Base-by-base conservation (phyloP, 257 asterid species). In the Solanum virginianum region DNA sequence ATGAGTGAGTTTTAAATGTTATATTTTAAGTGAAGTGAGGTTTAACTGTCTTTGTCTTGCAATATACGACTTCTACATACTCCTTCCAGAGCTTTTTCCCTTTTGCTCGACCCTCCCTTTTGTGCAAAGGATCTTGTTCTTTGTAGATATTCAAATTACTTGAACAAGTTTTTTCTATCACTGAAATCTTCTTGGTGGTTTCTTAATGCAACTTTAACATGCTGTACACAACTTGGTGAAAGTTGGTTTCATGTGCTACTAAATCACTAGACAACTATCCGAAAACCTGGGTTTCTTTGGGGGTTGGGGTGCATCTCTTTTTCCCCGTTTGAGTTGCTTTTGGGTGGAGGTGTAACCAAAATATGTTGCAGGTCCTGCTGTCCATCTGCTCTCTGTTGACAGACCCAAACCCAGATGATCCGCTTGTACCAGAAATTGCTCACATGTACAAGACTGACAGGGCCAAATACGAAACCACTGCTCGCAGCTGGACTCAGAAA, bases 401-500 rank as follows among this genome's bases (percentile, higher is more conserved):
- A 47, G 98, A 94, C 87, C 98, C 98, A 24, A 94, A 94, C 84
- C 98, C 98, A 0, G 97, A 94, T 85, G 98, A 94, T 87, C 98
- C 98, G 41, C 91, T 94, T 9, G 95, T 94, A 57, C 98, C 98
- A 14, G 98, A 94, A 80, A 94, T 94, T 51, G 98, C 97, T 74
- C 98, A 94, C 79, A 94, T 94, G 98, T 94, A 92, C 88, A 94
- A 94, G 91, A 92, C 94, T 8, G 97, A 93, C 87, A 87, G 94
- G 85, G 71, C 94, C 82, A 93, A 93, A 84, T 94, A 94, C 13
- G 98, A 94, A 94, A 63, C 93, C 65, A 91, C 95, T 47, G 98
- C 98, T 4, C 97, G 97, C 83, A 94, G 97, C 94, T 94, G 98
- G 98, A 91, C 97, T 22, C 98, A 94, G 92, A 94, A 94, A 82